Conservation (phyloP, 2,329 filamentous ascomycete species). For the Emericellopsis cladophorae region DNA sequence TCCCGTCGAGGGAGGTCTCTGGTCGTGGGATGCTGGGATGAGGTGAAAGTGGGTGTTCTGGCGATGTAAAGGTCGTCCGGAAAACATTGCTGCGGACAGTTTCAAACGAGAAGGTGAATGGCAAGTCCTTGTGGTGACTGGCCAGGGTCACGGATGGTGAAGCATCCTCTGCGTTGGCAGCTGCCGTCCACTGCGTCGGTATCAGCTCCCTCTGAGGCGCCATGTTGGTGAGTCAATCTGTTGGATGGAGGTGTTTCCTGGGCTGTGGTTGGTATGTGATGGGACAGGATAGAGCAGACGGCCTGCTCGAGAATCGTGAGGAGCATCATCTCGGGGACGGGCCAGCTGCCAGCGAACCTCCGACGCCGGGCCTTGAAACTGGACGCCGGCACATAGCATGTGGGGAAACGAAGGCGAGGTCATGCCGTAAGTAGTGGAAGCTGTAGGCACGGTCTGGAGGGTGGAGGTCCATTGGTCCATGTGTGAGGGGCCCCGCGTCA, state of each 20-base stretch:
- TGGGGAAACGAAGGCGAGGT: too few relatives aligned
- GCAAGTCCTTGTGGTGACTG: conserved; percentile 12
- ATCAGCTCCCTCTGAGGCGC: conserved; percentile 16
- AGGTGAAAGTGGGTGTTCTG: conserved; percentile 49
- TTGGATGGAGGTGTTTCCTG: too few relatives aligned
- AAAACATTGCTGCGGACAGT: conserved; percentile 50
- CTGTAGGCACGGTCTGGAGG: too few relatives aligned
- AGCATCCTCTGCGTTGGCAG: conserved; percentile 13
- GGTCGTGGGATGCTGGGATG: conserved; percentile 46
- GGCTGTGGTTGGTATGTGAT: too few relatives aligned
- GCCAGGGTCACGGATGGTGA: conserved; percentile 9
- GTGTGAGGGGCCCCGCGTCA: too few relatives aligned
- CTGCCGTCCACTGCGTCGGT: conserved; percentile 11
- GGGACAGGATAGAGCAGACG: background rate
- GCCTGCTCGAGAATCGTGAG: background rate
- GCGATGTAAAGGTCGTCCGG: conserved; percentile 52
- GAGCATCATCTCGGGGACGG: too few relatives aligned
- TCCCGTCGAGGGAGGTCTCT: conserved; percentile 14
- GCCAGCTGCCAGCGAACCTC: too few relatives aligned
- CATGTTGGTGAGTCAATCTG: background rate
- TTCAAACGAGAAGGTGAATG: conserved; percentile 50
- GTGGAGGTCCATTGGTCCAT: too few relatives aligned
- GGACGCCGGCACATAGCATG: too few relatives aligned
- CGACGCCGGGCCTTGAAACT: too few relatives aligned
- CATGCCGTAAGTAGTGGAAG: too few relatives aligned